A percentile compares a stretch with the other conserved stretches of the same genome.
Evolutionary conservation across 139 green algal species (phyloP).

Genomic region (Chlamydomonas schloesseri): DNA sequence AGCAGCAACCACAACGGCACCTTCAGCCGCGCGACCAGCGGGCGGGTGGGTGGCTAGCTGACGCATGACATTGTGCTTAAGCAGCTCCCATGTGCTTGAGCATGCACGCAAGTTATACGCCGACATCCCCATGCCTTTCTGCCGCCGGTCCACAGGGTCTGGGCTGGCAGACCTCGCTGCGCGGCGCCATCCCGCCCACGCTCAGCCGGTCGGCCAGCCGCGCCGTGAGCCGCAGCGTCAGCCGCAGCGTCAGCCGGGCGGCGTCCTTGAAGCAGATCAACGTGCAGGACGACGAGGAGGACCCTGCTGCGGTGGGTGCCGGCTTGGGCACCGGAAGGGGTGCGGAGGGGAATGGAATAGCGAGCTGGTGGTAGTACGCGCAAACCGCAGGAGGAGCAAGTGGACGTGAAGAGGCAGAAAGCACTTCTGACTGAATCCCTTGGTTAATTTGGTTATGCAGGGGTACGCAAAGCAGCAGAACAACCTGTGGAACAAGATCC

Average conservation of each 20-base stretch:
- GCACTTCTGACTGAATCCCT: too few species aligned
- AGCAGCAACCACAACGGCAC: constrained; percentile 9
- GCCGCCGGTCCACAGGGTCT: not conserved
- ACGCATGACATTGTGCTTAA: not conserved
- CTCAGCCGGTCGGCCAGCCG: not conserved
- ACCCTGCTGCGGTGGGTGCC: not conserved
- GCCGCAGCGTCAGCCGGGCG: not conserved
- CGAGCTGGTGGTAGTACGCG: too few species aligned
- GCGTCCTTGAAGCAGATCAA: not conserved
- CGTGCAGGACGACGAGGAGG: not conserved
- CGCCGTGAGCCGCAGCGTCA: not conserved
- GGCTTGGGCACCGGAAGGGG: not conserved
- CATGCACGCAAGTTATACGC: too few species aligned
- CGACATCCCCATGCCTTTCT: too few species aligned
- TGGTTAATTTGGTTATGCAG: too few species aligned
- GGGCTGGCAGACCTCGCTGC: constrained; percentile 35
- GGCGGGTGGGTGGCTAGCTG: not conserved
- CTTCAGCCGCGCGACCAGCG: constrained; percentile 23
- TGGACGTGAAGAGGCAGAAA: too few species aligned
- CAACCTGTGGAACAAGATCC: constrained; percentile 31
- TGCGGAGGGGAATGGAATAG: too few species aligned
- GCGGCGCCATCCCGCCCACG: not conserved
- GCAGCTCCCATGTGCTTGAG: too few species aligned
- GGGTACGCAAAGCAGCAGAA: not conserved
- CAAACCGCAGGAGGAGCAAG: too few species aligned